Conservation (phyloP, 371 early-diverging fungal species). For the Apophysomyces sp. region DNA sequence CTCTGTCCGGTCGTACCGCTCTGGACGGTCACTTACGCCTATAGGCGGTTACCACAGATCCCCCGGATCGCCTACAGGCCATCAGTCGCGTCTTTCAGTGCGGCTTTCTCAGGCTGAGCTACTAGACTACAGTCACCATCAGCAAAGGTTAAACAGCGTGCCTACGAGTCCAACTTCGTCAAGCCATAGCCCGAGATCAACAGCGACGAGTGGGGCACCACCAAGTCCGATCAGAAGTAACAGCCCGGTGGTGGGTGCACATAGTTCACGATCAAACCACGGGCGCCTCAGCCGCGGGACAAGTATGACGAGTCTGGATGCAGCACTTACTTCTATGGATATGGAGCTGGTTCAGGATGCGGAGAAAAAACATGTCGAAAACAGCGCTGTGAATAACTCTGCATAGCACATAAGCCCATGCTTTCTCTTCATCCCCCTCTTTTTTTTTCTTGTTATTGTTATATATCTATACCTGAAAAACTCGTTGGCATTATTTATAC, state of each 20-base stretch:
- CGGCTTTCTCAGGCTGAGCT: slow-evolving; percentile 45
- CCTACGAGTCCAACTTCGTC: slow-evolving; percentile 24
- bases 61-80: slow-evolving; percentile 8
- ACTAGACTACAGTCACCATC: slow-evolving; percentile 34
- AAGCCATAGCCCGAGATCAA: slow-evolving; percentile 23
- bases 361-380: background rate
- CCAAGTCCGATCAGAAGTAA: slow-evolving; percentile 27
- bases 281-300: slow-evolving; percentile 18
- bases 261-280: slow-evolving; percentile 5
- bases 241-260: slow-evolving; percentile 9
- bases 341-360: background rate
- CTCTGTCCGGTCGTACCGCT: slow-evolving; percentile 42
- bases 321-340: slow-evolving; percentile 18
- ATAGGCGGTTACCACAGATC: slow-evolving; percentile 3
- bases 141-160: slow-evolving; percentile 25
- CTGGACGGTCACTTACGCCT: slow-evolving; percentile 25
- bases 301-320: slow-evolving; percentile 32
- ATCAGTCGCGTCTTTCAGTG: slow-evolving; percentile 22
- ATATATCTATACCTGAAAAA: background rate
- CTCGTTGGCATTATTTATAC: background rate
- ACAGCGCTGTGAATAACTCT: background rate
- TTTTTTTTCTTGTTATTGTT: too few species aligned
- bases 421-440: background rate
- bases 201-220: slow-evolving; percentile 12
- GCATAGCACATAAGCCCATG: background rate